Conservation (phyloP, 164 flowering plant species). For the Umbilicus rupestris region DNA sequence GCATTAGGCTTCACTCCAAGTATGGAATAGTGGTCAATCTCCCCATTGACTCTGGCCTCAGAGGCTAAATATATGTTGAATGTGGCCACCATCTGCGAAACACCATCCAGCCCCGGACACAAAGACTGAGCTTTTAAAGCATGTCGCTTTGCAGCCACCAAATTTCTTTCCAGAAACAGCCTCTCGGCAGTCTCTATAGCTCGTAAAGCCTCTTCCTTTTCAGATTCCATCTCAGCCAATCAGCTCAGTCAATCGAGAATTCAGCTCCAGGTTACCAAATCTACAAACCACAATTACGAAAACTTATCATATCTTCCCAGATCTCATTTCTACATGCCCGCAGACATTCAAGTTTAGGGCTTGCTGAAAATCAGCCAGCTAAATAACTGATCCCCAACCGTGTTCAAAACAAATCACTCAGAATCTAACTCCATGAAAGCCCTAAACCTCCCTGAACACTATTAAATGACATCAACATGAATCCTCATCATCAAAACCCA, state of each 20-base stretch:
- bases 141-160: constrained; percentile 44
- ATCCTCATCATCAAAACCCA: not conserved
- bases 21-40: constrained; percentile 52
- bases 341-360: not conserved
- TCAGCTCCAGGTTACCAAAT: constrained; percentile 1
- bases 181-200: constrained; percentile 56
- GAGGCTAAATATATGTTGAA: constrained; percentile 60
- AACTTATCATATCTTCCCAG: not conserved
- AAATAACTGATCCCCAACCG: not conserved
- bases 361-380: not conserved
- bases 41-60: constrained; percentile 38
- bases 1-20: constrained; percentile 61
- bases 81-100: constrained; percentile 71
- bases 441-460: not conserved
- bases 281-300: not conserved
- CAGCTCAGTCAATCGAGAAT: not conserved
- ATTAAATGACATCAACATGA: not conserved
- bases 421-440: not conserved
- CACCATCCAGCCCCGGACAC: constrained; percentile 57
- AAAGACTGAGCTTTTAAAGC: constrained; percentile 59
- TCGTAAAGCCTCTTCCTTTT: constrained; percentile 52
- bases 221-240: constrained; percentile 36
- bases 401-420: not conserved
- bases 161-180: constrained; percentile 48
- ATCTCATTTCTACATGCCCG: not conserved